Conservation (phyloP, 495 filamentous ascomycete species). For the Xylaria nigripes region DNA sequence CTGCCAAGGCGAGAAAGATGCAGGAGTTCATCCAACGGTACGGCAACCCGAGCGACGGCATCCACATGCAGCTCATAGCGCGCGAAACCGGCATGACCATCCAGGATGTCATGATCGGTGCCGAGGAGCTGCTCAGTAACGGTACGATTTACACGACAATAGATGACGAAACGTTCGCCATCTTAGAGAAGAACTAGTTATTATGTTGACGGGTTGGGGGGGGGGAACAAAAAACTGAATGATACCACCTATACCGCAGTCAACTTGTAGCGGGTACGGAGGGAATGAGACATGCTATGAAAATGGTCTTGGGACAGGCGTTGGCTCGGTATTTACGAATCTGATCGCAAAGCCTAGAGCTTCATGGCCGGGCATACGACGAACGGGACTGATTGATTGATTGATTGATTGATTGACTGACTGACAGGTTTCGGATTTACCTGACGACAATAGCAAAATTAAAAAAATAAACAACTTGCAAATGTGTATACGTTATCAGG, state of each 20-base stretch:
- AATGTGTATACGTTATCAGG: slow-evolving; percentile 2
- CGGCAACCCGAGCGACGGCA: slow-evolving; percentile 63
- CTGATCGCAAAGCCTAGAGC: background rate
- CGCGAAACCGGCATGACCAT: slow-evolving; percentile 50
- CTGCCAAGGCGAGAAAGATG: slow-evolving; percentile 52
- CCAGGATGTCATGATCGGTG: slow-evolving; percentile 62
- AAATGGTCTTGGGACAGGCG: slow-evolving; percentile 1
- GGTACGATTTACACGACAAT: slow-evolving; percentile 84
- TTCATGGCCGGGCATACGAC: slow-evolving; percentile 6
- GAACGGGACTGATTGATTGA: slow-evolving; percentile 4
- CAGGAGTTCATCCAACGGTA: slow-evolving; percentile 54
- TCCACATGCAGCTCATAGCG: slow-evolving; percentile 70
- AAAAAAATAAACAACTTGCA: background rate
- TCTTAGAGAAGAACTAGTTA: slow-evolving; percentile 43
- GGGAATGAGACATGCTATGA: background rate
- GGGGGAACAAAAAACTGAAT: background rate
- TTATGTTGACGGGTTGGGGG: background rate
- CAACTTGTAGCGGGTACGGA: background rate
- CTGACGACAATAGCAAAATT: background rate
- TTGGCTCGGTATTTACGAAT: slow-evolving; percentile 7
- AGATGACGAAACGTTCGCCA: slow-evolving; percentile 76
- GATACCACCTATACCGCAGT: background rate
- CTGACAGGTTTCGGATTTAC: background rate
- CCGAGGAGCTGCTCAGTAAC: slow-evolving; percentile 63
- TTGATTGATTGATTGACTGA: background rate